phyloP scores from a whole-genome alignment of 176 grass and related monocot genomes.

The Cenchrus americanus region DNA sequence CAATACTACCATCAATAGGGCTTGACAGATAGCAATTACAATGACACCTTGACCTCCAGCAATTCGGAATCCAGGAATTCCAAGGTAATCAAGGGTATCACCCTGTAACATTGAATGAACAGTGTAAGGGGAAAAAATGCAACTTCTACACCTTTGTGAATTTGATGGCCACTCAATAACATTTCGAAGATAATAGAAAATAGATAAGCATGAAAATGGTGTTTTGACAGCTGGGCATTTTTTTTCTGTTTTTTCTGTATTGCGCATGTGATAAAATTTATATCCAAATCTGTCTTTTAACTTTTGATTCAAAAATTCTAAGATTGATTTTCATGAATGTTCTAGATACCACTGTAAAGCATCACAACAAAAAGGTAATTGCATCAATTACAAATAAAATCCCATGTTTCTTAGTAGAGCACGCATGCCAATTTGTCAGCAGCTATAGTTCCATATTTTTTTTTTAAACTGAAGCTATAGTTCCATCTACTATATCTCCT shows the following conservation, averaged over 20 bases:
- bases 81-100: slow-evolving; percentile 96
- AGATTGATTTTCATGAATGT: not conserved
- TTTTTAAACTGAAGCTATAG: not conserved
- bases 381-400: not conserved
- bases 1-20: slow-evolving; percentile 80
- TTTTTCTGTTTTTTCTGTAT: not conserved
- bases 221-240: not conserved
- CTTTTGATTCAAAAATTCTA: not conserved
- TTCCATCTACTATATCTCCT: not conserved
- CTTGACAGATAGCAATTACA: slow-evolving; percentile 90
- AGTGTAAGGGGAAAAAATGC: not conserved
- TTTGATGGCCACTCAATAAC: not conserved
- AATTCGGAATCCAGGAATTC: slow-evolving; percentile 85
- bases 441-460: not conserved
- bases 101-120: slow-evolving; percentile 55
- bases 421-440: not conserved
- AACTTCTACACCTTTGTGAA: not conserved
- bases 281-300: not conserved
- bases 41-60: slow-evolving; percentile 90
- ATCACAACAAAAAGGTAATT: not conserved
- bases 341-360: not conserved
- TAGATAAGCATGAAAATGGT: not conserved
- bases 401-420: not conserved
- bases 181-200: not conserved
- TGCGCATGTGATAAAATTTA: not conserved